These are phyloP conservation scores for Corymbia citriodora DNA, from an alignment of 441 rosid genomes.

Conservation along the genomic window DNA sequence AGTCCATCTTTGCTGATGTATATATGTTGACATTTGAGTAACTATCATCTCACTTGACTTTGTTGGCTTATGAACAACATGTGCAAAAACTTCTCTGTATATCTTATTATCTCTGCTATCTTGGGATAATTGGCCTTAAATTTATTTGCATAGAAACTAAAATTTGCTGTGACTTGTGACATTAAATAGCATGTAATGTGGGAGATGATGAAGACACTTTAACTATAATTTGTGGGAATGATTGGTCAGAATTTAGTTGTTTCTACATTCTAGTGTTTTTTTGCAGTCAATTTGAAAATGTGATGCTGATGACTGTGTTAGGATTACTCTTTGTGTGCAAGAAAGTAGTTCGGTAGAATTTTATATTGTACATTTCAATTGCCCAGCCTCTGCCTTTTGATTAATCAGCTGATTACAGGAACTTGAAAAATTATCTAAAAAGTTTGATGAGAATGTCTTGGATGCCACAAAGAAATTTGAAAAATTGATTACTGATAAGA, in stretches of 20 bases:
- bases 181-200: not conserved
- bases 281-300: not conserved
- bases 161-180: not conserved
- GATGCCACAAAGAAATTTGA: slow-evolving; percentile 91
- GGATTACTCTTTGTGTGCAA: not conserved
- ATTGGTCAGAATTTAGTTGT: not conserved
- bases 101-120: not conserved
- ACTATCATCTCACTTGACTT: not conserved
- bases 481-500: slow-evolving; percentile 68
- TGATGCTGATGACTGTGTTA: not conserved
- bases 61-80: not conserved
- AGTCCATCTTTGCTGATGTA: not conserved
- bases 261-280: not conserved
- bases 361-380: not conserved
- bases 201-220: not conserved
- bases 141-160: not conserved
- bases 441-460: slow-evolving; percentile 78
- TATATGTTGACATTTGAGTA: too few species aligned
- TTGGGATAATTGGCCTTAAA: not conserved
- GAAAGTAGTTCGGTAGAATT: not conserved
- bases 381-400: not conserved
- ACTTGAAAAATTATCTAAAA: slow-evolving; percentile 66
- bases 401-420: slow-evolving; percentile 40
- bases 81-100: not conserved
- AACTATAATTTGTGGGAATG: not conserved